Evolutionary conservation across 345 rosid species (phyloP).

Genomic region (Populus nigra): DNA sequence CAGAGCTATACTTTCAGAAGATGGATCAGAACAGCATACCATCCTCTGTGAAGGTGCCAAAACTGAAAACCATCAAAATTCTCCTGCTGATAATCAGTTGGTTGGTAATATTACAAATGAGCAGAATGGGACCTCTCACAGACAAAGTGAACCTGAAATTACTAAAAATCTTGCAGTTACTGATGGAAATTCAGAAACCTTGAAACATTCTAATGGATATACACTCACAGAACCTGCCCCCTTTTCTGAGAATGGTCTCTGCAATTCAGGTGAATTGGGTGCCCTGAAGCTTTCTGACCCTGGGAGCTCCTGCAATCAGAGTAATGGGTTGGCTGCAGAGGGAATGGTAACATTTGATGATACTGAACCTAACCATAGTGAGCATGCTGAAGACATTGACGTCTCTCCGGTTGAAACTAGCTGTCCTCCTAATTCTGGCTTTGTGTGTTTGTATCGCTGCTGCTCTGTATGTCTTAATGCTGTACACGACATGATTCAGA

Average conservation of each 20-base stretch:
- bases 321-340: slow-evolving; percentile 21
- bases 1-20: slow-evolving; percentile 16
- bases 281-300: slow-evolving; percentile 15
- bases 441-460: slow-evolving; percentile 58
- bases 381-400: slow-evolving; percentile 15
- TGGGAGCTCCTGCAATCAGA: slow-evolving; percentile 16
- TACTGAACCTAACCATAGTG: slow-evolving; percentile 17
- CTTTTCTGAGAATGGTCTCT: slow-evolving; percentile 27
- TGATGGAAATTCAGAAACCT: slow-evolving; percentile 25
- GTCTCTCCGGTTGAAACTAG: slow-evolving; percentile 20
- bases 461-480: slow-evolving; percentile 56
- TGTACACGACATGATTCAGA: slow-evolving; percentile 50
- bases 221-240: slow-evolving; percentile 12
- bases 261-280: slow-evolving; percentile 19
- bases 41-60: slow-evolving; percentile 19
- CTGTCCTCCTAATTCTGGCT: slow-evolving; percentile 28
- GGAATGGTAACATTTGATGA: slow-evolving; percentile 15
- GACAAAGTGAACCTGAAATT: slow-evolving; percentile 24
- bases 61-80: slow-evolving; percentile 27
- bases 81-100: slow-evolving; percentile 24
- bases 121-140: slow-evolving; percentile 35
- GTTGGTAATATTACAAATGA: slow-evolving; percentile 22
- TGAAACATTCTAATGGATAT: slow-evolving; percentile 28
- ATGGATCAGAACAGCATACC: slow-evolving; percentile 21
- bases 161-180: slow-evolving; percentile 11